Conservation (phyloP, 306 rosid genomes). For the Lathyrus tuberosus region DNA sequence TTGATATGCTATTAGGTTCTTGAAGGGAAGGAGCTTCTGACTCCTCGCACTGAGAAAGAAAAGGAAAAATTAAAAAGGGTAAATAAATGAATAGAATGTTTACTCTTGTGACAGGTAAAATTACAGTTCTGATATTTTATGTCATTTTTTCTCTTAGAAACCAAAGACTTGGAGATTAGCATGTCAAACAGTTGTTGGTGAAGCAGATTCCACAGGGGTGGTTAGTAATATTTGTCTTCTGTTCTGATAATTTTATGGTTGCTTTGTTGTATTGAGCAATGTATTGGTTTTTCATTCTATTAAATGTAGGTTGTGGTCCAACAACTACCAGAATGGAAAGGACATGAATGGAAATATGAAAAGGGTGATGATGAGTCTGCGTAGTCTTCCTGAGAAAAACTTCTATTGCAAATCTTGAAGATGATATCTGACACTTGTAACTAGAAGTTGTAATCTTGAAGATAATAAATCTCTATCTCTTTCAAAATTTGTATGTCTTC, state of each 20-base stretch:
- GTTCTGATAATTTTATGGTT: not conserved
- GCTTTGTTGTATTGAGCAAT: conserved; percentile 10
- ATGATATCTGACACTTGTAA: not conserved
- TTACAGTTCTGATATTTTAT: not conserved
- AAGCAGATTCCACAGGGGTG: conserved; percentile 74
- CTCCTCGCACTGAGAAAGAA: conserved; percentile 60
- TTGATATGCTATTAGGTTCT: conserved; percentile 54
- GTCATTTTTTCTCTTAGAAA: conserved; percentile 58
- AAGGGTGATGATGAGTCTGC: conserved; percentile 45
- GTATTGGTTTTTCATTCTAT: conserved; percentile 2
- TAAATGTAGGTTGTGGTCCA: conserved; percentile 74
- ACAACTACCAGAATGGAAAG: conserved; percentile 93
- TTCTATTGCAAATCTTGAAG: not conserved
- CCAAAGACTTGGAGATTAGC: conserved; percentile 97
- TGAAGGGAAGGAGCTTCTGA: conserved; percentile 78
- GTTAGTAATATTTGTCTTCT: conserved; percentile 40
- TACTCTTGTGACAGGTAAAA: not conserved
- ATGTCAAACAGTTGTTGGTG: conserved; percentile 86
- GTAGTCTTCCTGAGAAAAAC: conserved; percentile 23
- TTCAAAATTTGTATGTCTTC: not conserved
- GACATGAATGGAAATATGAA: conserved; percentile 79
- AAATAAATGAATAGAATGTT: not conserved
- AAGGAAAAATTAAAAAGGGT: not conserved
- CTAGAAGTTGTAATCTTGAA: not conserved
- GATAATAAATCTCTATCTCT: not conserved